A percentile compares a stretch with the other conserved stretches of the same genome.
Evolutionary conservation across 1,284 basidiomycete genomes (phyloP).

Genomic region (Moesziomyces parantarcticus): DNA sequence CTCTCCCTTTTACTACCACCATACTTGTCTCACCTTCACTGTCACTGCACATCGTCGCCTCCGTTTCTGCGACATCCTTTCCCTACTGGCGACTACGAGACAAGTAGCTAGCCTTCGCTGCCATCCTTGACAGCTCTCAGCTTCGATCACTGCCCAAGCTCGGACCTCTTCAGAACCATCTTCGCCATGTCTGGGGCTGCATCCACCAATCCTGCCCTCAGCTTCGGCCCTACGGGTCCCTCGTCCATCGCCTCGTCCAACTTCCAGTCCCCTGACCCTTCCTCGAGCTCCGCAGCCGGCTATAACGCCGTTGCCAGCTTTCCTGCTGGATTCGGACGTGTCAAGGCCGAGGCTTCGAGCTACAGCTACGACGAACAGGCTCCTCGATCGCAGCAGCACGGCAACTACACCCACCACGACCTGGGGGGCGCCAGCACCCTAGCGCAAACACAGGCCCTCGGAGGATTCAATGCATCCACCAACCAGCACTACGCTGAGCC

Average conservation of each 20-base stretch:
- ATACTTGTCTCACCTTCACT: constrained; percentile 38
- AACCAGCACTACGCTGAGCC: constrained; percentile 31
- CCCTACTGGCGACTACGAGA: not conserved
- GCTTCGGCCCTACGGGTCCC: constrained; percentile 32
- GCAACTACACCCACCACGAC: constrained; percentile 50
- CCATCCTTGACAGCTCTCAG: not conserved
- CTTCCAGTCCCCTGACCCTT: constrained; percentile 40
- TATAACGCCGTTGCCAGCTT: constrained; percentile 30
- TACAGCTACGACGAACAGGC: constrained; percentile 48
- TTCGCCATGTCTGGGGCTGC: constrained; percentile 40
- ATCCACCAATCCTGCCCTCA: constrained; percentile 42
- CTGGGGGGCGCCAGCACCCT: constrained; percentile 22
- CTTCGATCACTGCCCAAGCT: not conserved
- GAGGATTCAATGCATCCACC: constrained; percentile 30
- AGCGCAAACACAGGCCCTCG: constrained; percentile 40
- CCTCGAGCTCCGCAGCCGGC: constrained; percentile 26
- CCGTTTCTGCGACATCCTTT: constrained; percentile 6
- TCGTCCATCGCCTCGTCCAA: constrained; percentile 20
- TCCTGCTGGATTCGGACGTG: constrained; percentile 24
- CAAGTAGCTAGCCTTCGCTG: not conserved
- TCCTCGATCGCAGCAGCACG: constrained; percentile 45
- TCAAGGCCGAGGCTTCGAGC: constrained; percentile 29
- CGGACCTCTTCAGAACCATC: not conserved
- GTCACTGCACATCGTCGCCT: constrained; percentile 10
- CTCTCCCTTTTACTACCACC: constrained; percentile 31